These are phyloP conservation scores for Barnettozyma sp. DNA, from an alignment of 805 yeast genomes.

Conservation along the genomic window DNA sequence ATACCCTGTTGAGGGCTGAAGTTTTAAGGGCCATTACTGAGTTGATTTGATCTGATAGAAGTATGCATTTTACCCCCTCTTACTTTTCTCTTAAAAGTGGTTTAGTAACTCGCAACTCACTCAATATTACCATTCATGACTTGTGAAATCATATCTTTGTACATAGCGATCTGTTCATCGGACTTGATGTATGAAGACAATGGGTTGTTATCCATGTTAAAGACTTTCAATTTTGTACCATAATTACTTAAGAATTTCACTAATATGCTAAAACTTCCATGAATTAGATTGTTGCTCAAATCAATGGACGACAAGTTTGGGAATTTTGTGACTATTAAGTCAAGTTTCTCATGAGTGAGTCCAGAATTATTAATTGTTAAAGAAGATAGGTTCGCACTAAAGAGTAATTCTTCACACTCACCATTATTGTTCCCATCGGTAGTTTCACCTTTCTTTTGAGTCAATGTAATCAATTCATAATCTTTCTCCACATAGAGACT, in stretches of 20 bases:
- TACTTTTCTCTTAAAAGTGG: not conserved
- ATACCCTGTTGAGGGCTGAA: conserved; percentile 12
- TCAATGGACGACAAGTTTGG: conserved; percentile 9
- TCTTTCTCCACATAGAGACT: conserved; percentile 2
- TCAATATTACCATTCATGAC: conserved; percentile 2
- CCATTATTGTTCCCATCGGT: no score
- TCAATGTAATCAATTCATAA: not conserved
- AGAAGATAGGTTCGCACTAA: conserved; percentile 3
- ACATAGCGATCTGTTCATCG: conserved; percentile 6
- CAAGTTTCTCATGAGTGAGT: conserved; percentile 4
- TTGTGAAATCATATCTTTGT: conserved; percentile 9
- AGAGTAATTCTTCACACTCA: not conserved
- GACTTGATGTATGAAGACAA: conserved; percentile 6
- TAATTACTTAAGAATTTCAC: conserved; percentile 6
- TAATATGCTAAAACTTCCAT: conserved; percentile 8
- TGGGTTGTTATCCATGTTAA: conserved; percentile 14
- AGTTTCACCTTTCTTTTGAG: not conserved
- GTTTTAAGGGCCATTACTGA: conserved; percentile 15
- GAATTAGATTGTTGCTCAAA: conserved; percentile 7
- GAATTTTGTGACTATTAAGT: conserved; percentile 5
- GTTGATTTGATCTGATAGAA: conserved; percentile 2
- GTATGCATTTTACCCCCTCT: not conserved
- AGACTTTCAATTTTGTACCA: conserved; percentile 1
- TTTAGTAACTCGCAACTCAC: no score
- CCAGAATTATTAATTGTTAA: conserved; percentile 6